These are phyloP conservation scores for Dalbergia cultrata DNA, from an alignment of 306 rosid species.

Conservation along the genomic window DNA sequence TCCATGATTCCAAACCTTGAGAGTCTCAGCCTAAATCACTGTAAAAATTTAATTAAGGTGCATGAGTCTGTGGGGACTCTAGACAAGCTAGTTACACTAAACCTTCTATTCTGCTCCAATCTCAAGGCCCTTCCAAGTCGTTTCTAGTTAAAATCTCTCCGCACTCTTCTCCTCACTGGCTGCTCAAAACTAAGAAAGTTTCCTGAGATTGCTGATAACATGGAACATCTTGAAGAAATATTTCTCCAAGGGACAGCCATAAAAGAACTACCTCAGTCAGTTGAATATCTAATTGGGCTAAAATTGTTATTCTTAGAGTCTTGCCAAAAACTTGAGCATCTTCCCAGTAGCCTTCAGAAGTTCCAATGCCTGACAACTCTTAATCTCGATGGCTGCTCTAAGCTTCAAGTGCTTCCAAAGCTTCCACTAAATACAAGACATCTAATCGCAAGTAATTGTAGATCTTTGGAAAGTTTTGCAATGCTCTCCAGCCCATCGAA, in stretches of 20 bases:
- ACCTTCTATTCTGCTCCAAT: conserved; percentile 11
- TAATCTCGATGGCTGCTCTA: background rate
- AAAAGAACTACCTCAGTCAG: conserved; percentile 17
- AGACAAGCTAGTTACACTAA: conserved; percentile 23
- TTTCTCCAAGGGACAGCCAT: conserved; percentile 34
- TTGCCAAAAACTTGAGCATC: conserved; percentile 34
- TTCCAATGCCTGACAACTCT: conserved; percentile 5
- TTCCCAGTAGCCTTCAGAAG: conserved; percentile 27
- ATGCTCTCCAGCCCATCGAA: background rate
- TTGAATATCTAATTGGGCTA: conserved; percentile 5
- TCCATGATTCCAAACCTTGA: conserved; percentile 27
- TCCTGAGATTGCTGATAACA: conserved; percentile 8
- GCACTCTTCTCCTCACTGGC: conserved; percentile 19
- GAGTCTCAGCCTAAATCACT: conserved; percentile 22
- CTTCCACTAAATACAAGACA: background rate
- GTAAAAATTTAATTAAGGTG: conserved; percentile 15
- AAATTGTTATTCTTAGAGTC: background rate
- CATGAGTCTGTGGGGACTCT: conserved; percentile 32
- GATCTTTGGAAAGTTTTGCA: conserved; percentile 8
- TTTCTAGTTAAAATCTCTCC: conserved; percentile 6
- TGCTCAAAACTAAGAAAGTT: conserved; percentile 23
- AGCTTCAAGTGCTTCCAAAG: background rate
- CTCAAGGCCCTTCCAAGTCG: conserved; percentile 26
- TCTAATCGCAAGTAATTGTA: conserved; percentile 12
- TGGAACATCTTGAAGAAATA: conserved; percentile 27